A percentile compares a stretch with the other conserved stretches of the same genome.
These are phyloP conservation scores for Tolypocladium pustulatum DNA, from an alignment of 2,329 filamentous ascomycete genomes.

Conservation along the genomic window DNA sequence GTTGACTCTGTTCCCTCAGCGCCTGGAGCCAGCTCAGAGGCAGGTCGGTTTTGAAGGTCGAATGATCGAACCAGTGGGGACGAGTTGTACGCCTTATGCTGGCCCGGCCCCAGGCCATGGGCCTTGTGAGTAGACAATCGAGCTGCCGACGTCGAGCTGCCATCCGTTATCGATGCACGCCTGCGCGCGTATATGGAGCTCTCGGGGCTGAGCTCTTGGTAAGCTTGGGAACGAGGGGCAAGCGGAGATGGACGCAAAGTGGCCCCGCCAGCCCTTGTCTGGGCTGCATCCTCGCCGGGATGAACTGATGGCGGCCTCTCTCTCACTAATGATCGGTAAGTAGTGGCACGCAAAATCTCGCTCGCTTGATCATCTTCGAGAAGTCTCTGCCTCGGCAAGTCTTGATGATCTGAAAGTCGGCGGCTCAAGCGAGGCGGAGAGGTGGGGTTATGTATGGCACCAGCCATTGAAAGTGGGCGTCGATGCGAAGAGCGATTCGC, in stretches of 20 bases:
- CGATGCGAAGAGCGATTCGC: slow-evolving; percentile 35
- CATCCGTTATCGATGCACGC: slow-evolving; percentile 38
- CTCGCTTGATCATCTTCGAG: slow-evolving; percentile 33
- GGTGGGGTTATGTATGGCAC: slow-evolving; percentile 34
- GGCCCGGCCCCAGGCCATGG: slow-evolving; percentile 9
- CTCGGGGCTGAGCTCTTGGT: slow-evolving; percentile 30
- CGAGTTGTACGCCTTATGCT: slow-evolving; percentile 38
- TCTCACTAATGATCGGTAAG: slow-evolving; percentile 29
- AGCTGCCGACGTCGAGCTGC: slow-evolving; percentile 24
- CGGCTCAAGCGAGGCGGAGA: slow-evolving; percentile 41
- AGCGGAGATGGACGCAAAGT: slow-evolving; percentile 31
- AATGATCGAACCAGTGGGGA: slow-evolving; percentile 44
- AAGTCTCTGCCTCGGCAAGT: slow-evolving; percentile 26
- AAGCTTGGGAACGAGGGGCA: slow-evolving; percentile 36
- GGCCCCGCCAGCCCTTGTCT: slow-evolving; percentile 20
- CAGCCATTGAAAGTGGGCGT: slow-evolving; percentile 41
- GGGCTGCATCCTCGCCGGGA: slow-evolving; percentile 25
- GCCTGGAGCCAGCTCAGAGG: slow-evolving; percentile 24
- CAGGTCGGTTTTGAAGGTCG: slow-evolving; percentile 19
- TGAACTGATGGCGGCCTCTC: slow-evolving; percentile 31
- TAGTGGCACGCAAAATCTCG: slow-evolving; percentile 29
- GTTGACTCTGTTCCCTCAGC: slow-evolving; percentile 74
- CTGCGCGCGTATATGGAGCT: slow-evolving; percentile 18
- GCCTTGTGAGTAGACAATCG: slow-evolving; percentile 34
- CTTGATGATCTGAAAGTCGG: slow-evolving; percentile 48